phyloP scores from a whole-genome alignment of 805 yeast species.

The Kazachstania africana region DNA sequence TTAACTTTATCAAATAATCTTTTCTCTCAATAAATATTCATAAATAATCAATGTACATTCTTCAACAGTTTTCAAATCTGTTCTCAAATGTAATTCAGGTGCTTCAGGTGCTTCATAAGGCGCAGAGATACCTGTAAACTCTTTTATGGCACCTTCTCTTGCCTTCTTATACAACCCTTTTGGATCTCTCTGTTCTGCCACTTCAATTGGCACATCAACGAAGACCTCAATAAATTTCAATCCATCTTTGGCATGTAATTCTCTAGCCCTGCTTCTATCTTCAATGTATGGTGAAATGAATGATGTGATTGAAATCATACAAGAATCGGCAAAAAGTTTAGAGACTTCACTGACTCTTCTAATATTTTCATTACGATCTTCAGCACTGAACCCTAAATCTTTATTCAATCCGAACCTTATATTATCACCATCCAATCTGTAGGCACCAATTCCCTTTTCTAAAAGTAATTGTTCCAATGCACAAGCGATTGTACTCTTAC shows the following conservation, averaged over 20 bases:
- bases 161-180: conserved; percentile 96
- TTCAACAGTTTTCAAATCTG: conserved; percentile 62
- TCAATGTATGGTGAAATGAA: conserved; percentile 84
- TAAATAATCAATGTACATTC: conserved; percentile 66
- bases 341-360: conserved; percentile 93
- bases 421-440: conserved; percentile 91
- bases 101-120: conserved; percentile 87
- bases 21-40: conserved; percentile 49
- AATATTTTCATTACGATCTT: conserved; percentile 88
- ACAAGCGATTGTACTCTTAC: conserved; percentile 90
- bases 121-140: conserved; percentile 90
- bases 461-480: conserved; percentile 79
- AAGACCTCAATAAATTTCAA: conserved; percentile 84
- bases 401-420: conserved; percentile 90
- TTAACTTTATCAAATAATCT: conserved; percentile 11
- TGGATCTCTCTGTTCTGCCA: conserved; percentile 95
- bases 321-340: conserved; percentile 87
- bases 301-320: conserved; percentile 76
- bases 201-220: conserved; percentile 86
- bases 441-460: conserved; percentile 57
- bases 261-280: conserved; percentile 79
- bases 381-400: conserved; percentile 85
- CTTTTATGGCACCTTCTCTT: conserved; percentile 85
- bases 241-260: conserved; percentile 61
- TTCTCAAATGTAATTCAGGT: conserved; percentile 75